phyloP scores from a whole-genome alignment of 2,329 filamentous ascomycete genomes.

The Curvularia lunata region DNA sequence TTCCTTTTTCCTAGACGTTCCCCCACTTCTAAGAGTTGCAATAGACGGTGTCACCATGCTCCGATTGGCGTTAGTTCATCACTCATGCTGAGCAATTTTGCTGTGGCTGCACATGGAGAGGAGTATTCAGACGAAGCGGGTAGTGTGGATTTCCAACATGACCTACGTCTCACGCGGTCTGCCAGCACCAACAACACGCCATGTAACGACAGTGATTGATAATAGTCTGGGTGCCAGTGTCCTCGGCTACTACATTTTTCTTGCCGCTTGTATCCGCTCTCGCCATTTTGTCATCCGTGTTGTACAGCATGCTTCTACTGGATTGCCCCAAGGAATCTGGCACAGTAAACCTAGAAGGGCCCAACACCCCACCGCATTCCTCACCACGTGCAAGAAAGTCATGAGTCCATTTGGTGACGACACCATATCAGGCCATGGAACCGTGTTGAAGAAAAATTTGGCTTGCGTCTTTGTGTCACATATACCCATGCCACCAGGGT shows the following conservation, averaged over 20 bases:
- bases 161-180: background rate
- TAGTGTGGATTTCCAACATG: background rate
- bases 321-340: background rate
- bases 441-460: background rate
- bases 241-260: background rate
- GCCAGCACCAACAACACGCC: background rate
- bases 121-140: background rate
- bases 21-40: background rate
- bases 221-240: conserved; percentile 6
- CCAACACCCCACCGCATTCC: background rate
- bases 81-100: background rate
- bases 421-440: conserved; percentile 6
- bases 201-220: background rate
- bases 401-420: background rate
- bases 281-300: background rate
- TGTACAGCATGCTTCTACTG: background rate
- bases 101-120: background rate
- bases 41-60: background rate
- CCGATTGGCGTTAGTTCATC: background rate
- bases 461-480: background rate
- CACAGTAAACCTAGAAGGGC: background rate
- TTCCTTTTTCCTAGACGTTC: background rate
- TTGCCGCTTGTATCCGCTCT: background rate
- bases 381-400: background rate
- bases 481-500: background rate